Conservation (phyloP, 2,329 filamentous ascomycete genomes). For the Aspergillus pseudonomiae region DNA sequence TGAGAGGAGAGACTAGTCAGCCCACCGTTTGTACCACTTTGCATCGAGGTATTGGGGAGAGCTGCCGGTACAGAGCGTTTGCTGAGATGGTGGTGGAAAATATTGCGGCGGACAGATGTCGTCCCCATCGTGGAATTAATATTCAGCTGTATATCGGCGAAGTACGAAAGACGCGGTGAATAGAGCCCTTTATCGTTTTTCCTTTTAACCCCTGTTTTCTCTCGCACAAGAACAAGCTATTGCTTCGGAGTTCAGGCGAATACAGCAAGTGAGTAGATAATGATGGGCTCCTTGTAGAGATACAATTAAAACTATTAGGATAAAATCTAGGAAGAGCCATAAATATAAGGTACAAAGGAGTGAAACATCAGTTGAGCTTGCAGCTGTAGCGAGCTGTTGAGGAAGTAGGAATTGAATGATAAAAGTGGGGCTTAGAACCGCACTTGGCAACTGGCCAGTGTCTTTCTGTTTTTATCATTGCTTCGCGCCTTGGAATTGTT, state of each 20-base stretch:
- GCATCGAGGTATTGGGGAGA: slow-evolving; percentile 26
- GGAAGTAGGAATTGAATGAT: neutral
- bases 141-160: neutral
- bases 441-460: neutral
- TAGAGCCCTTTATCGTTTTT: neutral
- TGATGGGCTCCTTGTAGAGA: neutral
- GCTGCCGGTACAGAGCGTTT: slow-evolving; percentile 42
- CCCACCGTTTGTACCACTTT: slow-evolving; percentile 17
- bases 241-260: too few species aligned
- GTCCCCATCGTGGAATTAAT: slow-evolving; percentile 25
- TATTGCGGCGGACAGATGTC: slow-evolving; percentile 47
- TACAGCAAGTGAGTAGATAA: neutral
- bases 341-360: neutral
- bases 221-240: neutral
- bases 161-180: neutral
- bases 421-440: neutral
- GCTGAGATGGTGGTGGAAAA: slow-evolving; percentile 49
- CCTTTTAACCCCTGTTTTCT: neutral
- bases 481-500: neutral
- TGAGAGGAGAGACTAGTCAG: slow-evolving; percentile 28
- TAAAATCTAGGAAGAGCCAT: neutral
- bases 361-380: neutral
- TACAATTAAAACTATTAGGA: neutral
- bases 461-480: neutral
- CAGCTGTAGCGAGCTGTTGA: neutral